Base-by-base conservation (phyloP, 2,329 filamentous ascomycete genomes). In the Chaetomiaceae sp. region DNA sequence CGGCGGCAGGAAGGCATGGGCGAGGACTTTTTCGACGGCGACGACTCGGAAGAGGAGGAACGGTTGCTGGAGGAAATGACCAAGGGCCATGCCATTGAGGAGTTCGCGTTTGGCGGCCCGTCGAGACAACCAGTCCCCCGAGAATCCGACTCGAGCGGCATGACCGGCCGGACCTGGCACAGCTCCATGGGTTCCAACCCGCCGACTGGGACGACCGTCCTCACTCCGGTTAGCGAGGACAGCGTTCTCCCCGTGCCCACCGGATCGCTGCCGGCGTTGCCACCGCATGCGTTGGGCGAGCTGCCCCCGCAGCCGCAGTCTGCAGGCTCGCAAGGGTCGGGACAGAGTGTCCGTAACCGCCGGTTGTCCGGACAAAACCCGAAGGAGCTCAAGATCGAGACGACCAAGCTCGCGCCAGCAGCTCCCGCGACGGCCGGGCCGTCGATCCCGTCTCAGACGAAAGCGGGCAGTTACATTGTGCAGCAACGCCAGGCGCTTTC, bases 361-460 rank as follows among this genome's bases (percentile, higher is more conserved):
- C 82, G 91, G 57, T 73, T 95, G 29, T 96, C 91, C 3, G 88
- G 87, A 7, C 85, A 89, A 62, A 89, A 89, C 63, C 74, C 81
- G 14, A 91, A 88, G 67, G 88, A 91, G 64, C 75, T 97, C 47
- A 95, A 91, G 71, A 96, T 97, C 52, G 89, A 96, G 69, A 96
- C 91, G 0, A 62, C 67, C 8, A 70, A 69, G 57, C 55, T 71
- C n/a, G 61, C 55, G 57, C 39, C 66, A 8, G 15, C 33, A 8
- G 38, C 31, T 12, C 56, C 56, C 6, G 56, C 58, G 4, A 65
- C 64, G 8, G 59, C 60, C 8, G 59, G 54, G 2, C 53, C 62
- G 1, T 49, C 58, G 2, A 44, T 62, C n/a, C 55, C 62, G 2
- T 56, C 61, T 0, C 62, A 62, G 11, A 69, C 69, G 38, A 66